Evolutionary conservation across 1,284 basidiomycete genomes (phyloP).

Genomic region (Boletus holoroseus): DNA sequence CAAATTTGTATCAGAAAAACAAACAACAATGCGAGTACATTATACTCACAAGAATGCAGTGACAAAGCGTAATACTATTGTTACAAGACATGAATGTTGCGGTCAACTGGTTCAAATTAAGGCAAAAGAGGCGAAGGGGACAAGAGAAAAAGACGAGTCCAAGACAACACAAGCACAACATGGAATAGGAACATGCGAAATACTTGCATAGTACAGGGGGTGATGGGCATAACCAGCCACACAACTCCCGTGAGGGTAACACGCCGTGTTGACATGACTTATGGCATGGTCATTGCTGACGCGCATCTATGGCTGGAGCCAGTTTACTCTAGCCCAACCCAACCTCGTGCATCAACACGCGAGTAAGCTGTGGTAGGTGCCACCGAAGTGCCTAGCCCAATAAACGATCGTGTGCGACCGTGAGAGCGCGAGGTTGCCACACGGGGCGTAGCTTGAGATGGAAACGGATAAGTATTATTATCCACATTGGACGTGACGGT

Average conservation of each 20-base stretch:
- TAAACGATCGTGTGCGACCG: slow-evolving; percentile 64
- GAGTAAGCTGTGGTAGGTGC: slow-evolving; percentile 79
- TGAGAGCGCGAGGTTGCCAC: slow-evolving; percentile 64
- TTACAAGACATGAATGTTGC: slow-evolving; percentile 28
- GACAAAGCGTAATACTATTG: slow-evolving; percentile 26
- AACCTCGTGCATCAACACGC: slow-evolving; percentile 73
- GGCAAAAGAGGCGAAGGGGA: background rate
- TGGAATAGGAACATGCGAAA: slow-evolving; percentile 14
- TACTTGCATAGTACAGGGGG: slow-evolving; percentile 12
- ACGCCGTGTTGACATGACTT: slow-evolving; percentile 12
- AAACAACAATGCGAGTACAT: slow-evolving; percentile 9
- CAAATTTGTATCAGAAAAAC: slow-evolving; percentile 2
- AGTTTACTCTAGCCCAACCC: slow-evolving; percentile 50
- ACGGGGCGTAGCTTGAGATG: slow-evolving; percentile 59
- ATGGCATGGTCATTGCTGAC: slow-evolving; percentile 7
- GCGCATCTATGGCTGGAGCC: slow-evolving; percentile 4
- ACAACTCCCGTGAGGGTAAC: slow-evolving; percentile 10
- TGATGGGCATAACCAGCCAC: slow-evolving; percentile 8
- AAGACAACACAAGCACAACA: slow-evolving; percentile 23
- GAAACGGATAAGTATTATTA: slow-evolving; percentile 50
- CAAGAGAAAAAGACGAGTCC: slow-evolving; percentile 13
- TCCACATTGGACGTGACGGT: slow-evolving; percentile 58
- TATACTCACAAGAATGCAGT: slow-evolving; percentile 8
- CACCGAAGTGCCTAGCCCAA: slow-evolving; percentile 59
- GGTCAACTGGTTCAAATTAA: slow-evolving; percentile 16